Evolutionary conservation across 2,329 filamentous ascomycete genomes (phyloP), one percentile per base, ranked within the genome.

Genomic region (Hymenoscyphus albidus): DNA sequence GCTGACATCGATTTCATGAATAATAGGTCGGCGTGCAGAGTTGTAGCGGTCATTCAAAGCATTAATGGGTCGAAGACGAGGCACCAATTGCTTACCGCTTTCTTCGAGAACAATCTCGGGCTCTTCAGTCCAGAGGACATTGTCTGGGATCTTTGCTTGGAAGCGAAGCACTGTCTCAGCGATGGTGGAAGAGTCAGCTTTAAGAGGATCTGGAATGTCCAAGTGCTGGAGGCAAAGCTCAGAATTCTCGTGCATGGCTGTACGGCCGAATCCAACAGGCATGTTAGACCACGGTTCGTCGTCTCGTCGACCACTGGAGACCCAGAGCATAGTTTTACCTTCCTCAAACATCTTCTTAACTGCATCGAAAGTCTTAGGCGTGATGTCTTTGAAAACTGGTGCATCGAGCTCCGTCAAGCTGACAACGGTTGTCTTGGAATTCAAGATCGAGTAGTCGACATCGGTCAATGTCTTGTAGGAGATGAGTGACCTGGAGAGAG

Each of bases 391-490:
- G 35, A 72, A 68, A 3, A 64, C 59, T 2, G 75, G 72, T 27
- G 67, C 65, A 64, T 78, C 76, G 38, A 74, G 65, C 14, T 74
- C 73, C 9, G 62, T 63, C 10, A 74, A 58, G 58, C 59, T 63
- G 48, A 74, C 31, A 32, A 66, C 27, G n/a, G 58, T 48, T 12
- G 22, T 38, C 44, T 58, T 62, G 40, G 39, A 22, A 32, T 32
- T 16, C 59, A 39, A 54, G 10, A 14, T 54, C 18, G 18, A 58
- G 9, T 5, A 22, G 13, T 27, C 14, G n/a, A 51, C 40, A 35
- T 40, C 32, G 5, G 13, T 57, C 51, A 48, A 62, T 39, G 27
- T 59, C 56, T 35, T 3, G 14, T 35, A 59, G 51, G 10, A 42
- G 59, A 18, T 54, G 18, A 58, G 35, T 32, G 27, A 40, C 5